Evolutionary conservation across 768 basidiomycete genomes (phyloP), one percentile per base, ranked within the genome.

Genomic region (Nevesoporus exiguus): DNA sequence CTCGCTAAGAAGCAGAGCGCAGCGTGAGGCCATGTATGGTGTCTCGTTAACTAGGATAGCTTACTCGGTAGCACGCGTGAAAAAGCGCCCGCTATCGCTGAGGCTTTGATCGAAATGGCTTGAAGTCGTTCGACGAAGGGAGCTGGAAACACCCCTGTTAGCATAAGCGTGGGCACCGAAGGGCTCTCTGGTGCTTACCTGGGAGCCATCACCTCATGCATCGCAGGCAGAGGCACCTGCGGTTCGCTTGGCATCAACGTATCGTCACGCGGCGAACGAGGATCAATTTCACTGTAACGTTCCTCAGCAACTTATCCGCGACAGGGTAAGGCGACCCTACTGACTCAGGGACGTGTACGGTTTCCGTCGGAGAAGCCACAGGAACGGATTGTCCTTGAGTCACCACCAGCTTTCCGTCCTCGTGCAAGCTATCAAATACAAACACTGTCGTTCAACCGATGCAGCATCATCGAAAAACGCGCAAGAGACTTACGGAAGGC

Each of bases 1-100:
- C 70, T 85, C 84, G 57, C 84, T 85, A 53, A 14, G 8, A 39
- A 11, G 19, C 8, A 30, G 13, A 34, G 36, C 3, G 9, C 27
- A n/a, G 19, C 1, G 29, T 64, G 11, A 59, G 56, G 29, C 14
- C 0, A 24, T 7, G 11, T 34, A 15, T 3, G 10, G 21, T 13
- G 21, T 8, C n/a, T 3, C 9, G 24, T 2, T 7, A 24, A 21
- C 11, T 7, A 17, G 13, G 11, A 33, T 10, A n/a, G 21, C 73
- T 33, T 61, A 73, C 73, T 73, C 66, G 25, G 42, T 47, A 24
- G 42, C 14, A 9, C 58, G 57, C 9, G 49, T 29, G 42, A 54
- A 59, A 29, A 51, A 66, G 11, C 33, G 51, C 0, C 40, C 58
- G 13, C 47, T 51, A 8, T 61, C 59, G 30, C 56, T 67, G 9